These are phyloP conservation scores for Suillus cothurnatus DNA, from an alignment of 768 basidiomycete genomes.

Conservation along the genomic window DNA sequence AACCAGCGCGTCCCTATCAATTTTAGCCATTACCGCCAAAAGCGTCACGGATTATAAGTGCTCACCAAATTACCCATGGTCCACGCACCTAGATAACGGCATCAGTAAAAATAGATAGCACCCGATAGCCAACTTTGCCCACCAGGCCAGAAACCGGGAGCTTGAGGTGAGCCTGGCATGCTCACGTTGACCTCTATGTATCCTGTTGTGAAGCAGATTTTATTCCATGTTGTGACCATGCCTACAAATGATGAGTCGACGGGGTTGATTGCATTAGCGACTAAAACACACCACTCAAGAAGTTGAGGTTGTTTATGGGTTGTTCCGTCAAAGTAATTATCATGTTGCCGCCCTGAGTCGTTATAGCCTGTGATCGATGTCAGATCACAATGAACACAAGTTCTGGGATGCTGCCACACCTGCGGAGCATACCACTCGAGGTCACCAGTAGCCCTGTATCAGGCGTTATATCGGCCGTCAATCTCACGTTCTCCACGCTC, in stretches of 20 bases:
- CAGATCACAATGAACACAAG: slow-evolving; percentile 5
- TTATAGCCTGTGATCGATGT: slow-evolving; percentile 49
- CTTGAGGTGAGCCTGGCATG: slow-evolving; percentile 61
- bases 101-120: slow-evolving; percentile 10
- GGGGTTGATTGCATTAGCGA: background rate
- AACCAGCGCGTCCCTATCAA: slow-evolving; percentile 77
- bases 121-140: slow-evolving; percentile 31
- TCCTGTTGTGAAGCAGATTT: slow-evolving; percentile 92
- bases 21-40: slow-evolving; percentile 23
- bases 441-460: slow-evolving; percentile 62
- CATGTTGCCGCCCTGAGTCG: slow-evolving; percentile 76
- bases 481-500: slow-evolving; percentile 12
- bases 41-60: slow-evolving; percentile 8
- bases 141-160: slow-evolving; percentile 88
- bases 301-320: slow-evolving; percentile 79
- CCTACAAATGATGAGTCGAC: slow-evolving; percentile 35
- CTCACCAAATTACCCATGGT: slow-evolving; percentile 70
- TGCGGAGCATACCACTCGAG: slow-evolving; percentile 84
- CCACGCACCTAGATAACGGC: slow-evolving; percentile 53
- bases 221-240: slow-evolving; percentile 89
- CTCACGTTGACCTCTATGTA: slow-evolving; percentile 85
- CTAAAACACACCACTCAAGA: slow-evolving; percentile 62
- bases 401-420: slow-evolving; percentile 39
- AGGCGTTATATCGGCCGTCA: background rate
- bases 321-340: slow-evolving; percentile 78